A percentile compares a stretch with the other conserved stretches of the same genome.
Evolutionary conservation across 2,329 filamentous ascomycete species (phyloP).

Genomic region (Ophiostoma novo-ulmi): DNA sequence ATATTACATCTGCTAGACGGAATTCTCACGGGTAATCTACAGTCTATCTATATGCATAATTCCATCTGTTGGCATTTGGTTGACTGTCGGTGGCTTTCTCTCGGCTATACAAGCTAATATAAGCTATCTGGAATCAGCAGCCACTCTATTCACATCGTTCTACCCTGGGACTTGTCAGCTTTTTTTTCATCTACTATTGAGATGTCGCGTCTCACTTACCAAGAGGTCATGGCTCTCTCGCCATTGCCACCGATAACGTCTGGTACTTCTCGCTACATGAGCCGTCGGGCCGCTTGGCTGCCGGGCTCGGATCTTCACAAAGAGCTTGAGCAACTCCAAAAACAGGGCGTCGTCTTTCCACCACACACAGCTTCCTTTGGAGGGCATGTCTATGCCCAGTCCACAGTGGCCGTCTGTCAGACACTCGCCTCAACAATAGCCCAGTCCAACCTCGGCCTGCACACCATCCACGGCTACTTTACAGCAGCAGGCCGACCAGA

Average conservation of each 20-base stretch:
- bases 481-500: constrained; percentile 44
- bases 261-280: constrained; percentile 33
- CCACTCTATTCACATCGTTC: too few relatives aligned
- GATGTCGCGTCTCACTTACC: constrained; percentile 32
- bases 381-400: constrained; percentile 43
- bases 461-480: constrained; percentile 52
- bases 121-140: not conserved
- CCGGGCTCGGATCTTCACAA: constrained; percentile 33
- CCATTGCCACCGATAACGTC: constrained; percentile 30
- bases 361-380: constrained; percentile 36
- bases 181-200: not conserved
- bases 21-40: not conserved
- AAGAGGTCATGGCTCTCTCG: constrained; percentile 36
- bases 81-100: not conserved
- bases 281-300: constrained; percentile 34
- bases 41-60: not conserved
- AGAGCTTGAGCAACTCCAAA: not conserved
- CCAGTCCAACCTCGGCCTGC: constrained; percentile 13
- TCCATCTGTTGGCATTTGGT: not conserved
- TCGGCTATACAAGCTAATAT: not conserved
- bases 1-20: not conserved
- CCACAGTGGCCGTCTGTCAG: constrained; percentile 37
- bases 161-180: too few relatives aligned
- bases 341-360: constrained; percentile 13
- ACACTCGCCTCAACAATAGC: constrained; percentile 30